Evolutionary conservation across 2,329 filamentous ascomycete species (phyloP).

Genomic region (Trichoderma sp.): DNA sequence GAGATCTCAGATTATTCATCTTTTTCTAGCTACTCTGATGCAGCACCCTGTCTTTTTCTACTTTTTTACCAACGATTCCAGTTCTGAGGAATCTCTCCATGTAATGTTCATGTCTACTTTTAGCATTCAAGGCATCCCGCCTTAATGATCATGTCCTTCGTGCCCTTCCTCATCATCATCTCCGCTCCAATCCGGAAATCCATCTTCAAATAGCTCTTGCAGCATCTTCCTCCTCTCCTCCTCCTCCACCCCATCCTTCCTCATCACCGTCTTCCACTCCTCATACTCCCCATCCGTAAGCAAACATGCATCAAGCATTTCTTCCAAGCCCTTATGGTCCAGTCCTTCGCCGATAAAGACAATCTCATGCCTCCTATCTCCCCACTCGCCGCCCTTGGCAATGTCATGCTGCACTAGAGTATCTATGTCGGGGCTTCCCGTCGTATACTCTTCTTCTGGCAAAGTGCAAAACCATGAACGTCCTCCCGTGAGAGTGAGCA

Average conservation of each 20-base stretch:
- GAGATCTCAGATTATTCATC: not conserved
- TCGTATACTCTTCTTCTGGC: slow-evolving; percentile 50
- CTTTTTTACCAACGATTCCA: not conserved
- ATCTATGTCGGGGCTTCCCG: slow-evolving; percentile 50
- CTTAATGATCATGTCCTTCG: slow-evolving; percentile 30
- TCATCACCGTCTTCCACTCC: slow-evolving; percentile 56
- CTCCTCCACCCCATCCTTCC: slow-evolving; percentile 36
- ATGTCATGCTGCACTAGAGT: slow-evolving; percentile 53
- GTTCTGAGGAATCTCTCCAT: not conserved
- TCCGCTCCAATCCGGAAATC: slow-evolving; percentile 57
- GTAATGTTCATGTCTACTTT: not conserved
- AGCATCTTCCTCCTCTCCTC: slow-evolving; percentile 56
- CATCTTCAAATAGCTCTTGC: slow-evolving; percentile 60
- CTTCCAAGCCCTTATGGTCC: slow-evolving; percentile 52
- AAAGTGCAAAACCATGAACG: slow-evolving; percentile 62
- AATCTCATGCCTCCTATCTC: slow-evolving; percentile 69
- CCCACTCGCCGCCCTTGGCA: slow-evolving; percentile 61
- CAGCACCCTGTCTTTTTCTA: not conserved
- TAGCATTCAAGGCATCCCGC: not conserved
- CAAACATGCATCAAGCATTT: slow-evolving; percentile 60
- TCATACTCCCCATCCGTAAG: slow-evolving; percentile 60
- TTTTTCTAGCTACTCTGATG: not conserved
- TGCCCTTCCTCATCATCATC: slow-evolving; percentile 44
- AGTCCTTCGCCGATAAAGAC: slow-evolving; percentile 73
- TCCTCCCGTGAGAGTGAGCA: slow-evolving; percentile 61